Conservation (phyloP, 352 stramenopile genomes). For the Globisporangium nagaii region DNA sequence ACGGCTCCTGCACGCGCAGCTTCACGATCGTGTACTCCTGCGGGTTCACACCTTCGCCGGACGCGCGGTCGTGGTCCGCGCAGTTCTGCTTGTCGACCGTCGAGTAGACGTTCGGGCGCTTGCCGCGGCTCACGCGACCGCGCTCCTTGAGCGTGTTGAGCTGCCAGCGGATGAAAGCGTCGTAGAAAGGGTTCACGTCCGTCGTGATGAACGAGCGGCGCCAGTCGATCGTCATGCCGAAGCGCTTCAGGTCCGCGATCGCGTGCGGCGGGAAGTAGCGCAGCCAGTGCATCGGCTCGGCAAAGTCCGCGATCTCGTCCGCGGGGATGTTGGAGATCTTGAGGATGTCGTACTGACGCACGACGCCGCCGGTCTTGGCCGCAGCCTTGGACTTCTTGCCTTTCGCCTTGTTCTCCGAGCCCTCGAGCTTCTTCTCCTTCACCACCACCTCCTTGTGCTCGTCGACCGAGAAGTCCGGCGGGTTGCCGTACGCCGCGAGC, state of each 20-base stretch:
- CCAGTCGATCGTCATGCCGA: conserved; percentile 98
- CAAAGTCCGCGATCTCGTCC: conserved; percentile 96
- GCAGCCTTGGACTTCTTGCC: conserved; percentile 98
- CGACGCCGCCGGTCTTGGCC: conserved; percentile 95
- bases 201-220: conserved; percentile 99
- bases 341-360: conserved; percentile 99
- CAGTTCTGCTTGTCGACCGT: conserved; percentile 98
- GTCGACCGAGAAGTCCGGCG: conserved; percentile 90
- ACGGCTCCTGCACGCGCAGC: conserved; percentile 86
- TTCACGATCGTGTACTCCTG: conserved; percentile 99
- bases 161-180: conserved; percentile 99
- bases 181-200: conserved; percentile 98
- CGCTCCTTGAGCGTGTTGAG: conserved; percentile 96
- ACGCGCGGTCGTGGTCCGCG: conserved; percentile 98
- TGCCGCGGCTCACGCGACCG: conserved; percentile 88
- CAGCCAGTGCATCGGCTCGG: conserved; percentile 97
- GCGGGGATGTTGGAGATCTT: conserved; percentile 88
- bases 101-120: conserved; percentile 98
- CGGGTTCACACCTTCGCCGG: conserved; percentile 97
- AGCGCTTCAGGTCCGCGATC: conserved; percentile 94
- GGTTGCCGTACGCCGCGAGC: conserved; percentile 92
- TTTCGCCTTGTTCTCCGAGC: conserved; percentile 82
- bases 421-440: conserved; percentile 77
- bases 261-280: conserved; percentile 98
- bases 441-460: conserved; percentile 20